Percentiles rank a stretch among this genome's conserved stretches.
Conservation (phyloP, 75 land plant genomes). For the Cupressus sempervirens region DNA sequence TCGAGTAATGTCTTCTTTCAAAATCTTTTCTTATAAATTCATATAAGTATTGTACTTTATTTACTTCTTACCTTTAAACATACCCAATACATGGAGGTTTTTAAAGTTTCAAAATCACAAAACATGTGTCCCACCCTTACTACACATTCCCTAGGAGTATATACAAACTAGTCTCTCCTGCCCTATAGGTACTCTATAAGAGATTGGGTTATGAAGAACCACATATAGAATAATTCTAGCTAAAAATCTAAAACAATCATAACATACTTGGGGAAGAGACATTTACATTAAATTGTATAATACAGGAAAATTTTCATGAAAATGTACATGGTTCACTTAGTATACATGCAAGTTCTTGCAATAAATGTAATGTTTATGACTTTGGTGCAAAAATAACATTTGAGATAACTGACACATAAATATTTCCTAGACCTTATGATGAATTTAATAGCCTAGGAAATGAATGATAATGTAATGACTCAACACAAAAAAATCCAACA, state of each 20-base stretch:
- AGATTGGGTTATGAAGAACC: no score
- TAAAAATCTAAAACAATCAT: no score
- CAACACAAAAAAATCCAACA: neutral
- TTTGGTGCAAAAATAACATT: neutral
- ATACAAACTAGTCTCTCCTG: neutral
- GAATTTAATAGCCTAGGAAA: neutral
- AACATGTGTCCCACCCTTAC: neutral
- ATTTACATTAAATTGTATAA: neutral
- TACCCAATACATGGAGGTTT: no score
- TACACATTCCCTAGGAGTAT: neutral
- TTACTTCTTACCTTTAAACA: no score
- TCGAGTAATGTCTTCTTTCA: no score
- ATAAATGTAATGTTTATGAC: neutral
- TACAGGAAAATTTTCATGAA: neutral
- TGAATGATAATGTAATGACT: neutral
- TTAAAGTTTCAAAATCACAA: no score
- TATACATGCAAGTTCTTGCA: neutral
- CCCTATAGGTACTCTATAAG: neutral
- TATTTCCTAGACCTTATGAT: neutral
- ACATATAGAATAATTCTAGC: no score
- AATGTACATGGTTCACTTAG: neutral
- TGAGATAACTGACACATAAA: neutral
- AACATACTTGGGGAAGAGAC: neutral
- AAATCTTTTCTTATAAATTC: no score
- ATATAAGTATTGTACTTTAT: no score